Conservation (phyloP, 2,329 filamentous ascomycete species). For the Botryosphaeria dothidea region DNA sequence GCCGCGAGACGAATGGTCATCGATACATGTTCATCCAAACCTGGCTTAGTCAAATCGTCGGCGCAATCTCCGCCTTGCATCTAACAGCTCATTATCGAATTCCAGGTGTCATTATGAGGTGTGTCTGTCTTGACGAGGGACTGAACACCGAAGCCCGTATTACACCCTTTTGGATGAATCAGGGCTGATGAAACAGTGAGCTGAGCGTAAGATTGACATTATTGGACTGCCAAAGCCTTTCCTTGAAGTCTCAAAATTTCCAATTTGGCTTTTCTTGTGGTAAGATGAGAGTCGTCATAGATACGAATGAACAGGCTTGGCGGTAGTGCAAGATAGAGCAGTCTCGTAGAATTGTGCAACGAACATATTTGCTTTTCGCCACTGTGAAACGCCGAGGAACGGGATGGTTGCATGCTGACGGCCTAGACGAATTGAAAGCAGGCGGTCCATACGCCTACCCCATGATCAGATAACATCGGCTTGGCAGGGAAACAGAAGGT, state of each 20-base stretch:
- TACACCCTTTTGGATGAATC: not conserved
- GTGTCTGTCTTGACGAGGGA: too few species aligned
- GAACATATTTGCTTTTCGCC: not conserved
- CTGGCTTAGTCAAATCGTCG: too few species aligned
- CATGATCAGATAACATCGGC: too few species aligned
- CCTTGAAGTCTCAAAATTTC: not conserved
- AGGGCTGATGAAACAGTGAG: not conserved
- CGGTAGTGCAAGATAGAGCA: not conserved
- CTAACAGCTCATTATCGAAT: too few species aligned
- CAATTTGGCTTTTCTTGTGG: not conserved
- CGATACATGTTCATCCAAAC: too few species aligned
- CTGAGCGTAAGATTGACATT: not conserved
- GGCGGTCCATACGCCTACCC: too few species aligned
- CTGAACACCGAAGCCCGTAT: not conserved
- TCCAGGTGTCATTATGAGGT: too few species aligned
- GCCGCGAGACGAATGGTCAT: too few species aligned
- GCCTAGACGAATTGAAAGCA: not conserved
- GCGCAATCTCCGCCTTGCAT: too few species aligned
- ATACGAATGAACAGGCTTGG: not conserved
- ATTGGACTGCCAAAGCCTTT: not conserved
- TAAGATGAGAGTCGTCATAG: not conserved
- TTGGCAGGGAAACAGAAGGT: too few species aligned
- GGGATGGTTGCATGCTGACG: not conserved
- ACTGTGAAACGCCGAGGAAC: not conserved
- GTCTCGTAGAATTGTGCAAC: not conserved